A percentile compares a stretch with the other conserved stretches of the same genome.
phyloP scores from a whole-genome alignment of 176 grass and related monocot species.

The Aegilops speltoides region DNA sequence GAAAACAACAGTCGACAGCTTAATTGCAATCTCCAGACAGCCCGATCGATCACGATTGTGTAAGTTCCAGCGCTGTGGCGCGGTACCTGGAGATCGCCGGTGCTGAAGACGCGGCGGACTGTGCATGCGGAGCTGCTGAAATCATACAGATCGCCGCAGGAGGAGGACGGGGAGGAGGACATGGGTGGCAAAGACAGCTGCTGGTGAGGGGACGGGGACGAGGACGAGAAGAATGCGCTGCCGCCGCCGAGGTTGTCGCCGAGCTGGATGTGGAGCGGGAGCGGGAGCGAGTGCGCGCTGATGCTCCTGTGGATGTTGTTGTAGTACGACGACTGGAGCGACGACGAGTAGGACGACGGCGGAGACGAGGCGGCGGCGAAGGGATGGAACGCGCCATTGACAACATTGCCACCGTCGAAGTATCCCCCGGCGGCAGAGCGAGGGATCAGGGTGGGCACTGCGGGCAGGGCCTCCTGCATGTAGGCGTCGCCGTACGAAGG shows the following conservation, averaged over 20 bases:
- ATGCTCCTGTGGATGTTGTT: conserved; percentile 53
- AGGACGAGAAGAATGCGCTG: conserved; percentile 26
- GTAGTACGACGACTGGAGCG: conserved; percentile 39
- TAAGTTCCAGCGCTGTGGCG: not conserved
- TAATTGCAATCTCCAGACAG: not conserved
- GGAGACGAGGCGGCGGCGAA: conserved; percentile 12
- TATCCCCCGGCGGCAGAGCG: not conserved
- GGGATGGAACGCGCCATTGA: not conserved
- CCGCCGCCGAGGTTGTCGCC: not conserved
- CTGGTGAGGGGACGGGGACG: conserved; percentile 30
- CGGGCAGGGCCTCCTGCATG: conserved; percentile 6
- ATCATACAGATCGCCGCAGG: conserved; percentile 59
- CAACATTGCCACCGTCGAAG: conserved; percentile 39
- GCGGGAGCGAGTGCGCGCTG: conserved; percentile 56
- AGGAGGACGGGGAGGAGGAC: conserved; percentile 63
- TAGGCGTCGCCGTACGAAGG: conserved; percentile 21
- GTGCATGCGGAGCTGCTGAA: conserved; percentile 49
- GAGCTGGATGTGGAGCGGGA: conserved; percentile 35
- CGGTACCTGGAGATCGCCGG: conserved; percentile 81
- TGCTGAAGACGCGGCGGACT: conserved; percentile 77
- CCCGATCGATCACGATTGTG: not conserved
- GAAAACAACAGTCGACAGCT: not conserved
- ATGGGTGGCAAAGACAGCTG: conserved; percentile 30
- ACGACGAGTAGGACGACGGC: conserved; percentile 37
- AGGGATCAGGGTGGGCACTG: conserved; percentile 34